These are phyloP conservation scores for Starmerella floricola DNA, from an alignment of 805 yeast genomes.

Conservation along the genomic window DNA sequence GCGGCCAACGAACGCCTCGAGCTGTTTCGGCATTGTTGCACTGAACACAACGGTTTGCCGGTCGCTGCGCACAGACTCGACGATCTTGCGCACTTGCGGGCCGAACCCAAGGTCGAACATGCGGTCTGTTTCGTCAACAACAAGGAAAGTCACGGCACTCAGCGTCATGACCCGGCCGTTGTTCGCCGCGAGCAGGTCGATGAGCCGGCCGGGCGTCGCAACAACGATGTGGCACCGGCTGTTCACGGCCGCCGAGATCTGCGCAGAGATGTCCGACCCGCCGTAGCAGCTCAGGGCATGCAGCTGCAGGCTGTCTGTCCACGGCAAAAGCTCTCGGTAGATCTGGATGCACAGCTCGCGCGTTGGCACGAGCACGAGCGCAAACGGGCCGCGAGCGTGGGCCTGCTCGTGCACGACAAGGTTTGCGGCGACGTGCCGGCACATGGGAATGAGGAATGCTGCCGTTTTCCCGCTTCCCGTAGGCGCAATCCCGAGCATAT, in stretches of 20 bases:
- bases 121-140: constrained; percentile 90
- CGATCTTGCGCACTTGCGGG: constrained; percentile 79
- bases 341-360: constrained; percentile 86
- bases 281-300: constrained; percentile 71
- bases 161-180: constrained; percentile 63
- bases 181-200: constrained; percentile 76
- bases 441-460: constrained; percentile 71
- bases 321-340: constrained; percentile 48
- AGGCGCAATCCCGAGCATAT: constrained; percentile 85
- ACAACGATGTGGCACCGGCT: constrained; percentile 70
- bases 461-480: constrained; percentile 96
- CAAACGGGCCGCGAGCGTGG: constrained; percentile 49
- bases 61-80: constrained; percentile 68
- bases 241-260: constrained; percentile 59
- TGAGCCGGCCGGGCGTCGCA: constrained; percentile 91
- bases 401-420: constrained; percentile 31
- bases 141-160: constrained; percentile 62
- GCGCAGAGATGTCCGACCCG: constrained; percentile 71
- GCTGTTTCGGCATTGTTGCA: constrained; percentile 79
- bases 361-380: constrained; percentile 76
- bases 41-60: constrained; percentile 82
- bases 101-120: constrained; percentile 96
- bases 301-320: constrained; percentile 40
- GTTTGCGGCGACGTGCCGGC: constrained; percentile 74
- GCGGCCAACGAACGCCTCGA: constrained; percentile 62